These are phyloP conservation scores for Byssothecium circinans DNA, from an alignment of 2,329 filamentous ascomycete genomes.

Conservation along the genomic window DNA sequence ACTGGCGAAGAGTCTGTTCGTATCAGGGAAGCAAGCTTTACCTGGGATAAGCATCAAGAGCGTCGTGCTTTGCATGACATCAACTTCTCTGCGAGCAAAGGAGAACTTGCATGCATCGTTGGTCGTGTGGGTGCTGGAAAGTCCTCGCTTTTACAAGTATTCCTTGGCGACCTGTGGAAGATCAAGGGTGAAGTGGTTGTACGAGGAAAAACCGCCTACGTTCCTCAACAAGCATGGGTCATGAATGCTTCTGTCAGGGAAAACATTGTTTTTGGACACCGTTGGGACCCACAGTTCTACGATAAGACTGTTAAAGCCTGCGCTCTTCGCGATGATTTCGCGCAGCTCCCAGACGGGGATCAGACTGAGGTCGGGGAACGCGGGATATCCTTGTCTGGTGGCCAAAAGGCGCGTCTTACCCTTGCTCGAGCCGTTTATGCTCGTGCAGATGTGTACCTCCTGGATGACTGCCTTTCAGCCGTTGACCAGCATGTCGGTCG, in stretches of 20 bases:
- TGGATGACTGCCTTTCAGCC: conserved; percentile 92
- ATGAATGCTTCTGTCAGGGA: conserved; percentile 98
- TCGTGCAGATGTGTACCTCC: conserved; percentile 89
- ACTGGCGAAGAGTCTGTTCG: conserved; percentile 82
- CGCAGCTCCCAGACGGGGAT: conserved; percentile 89
- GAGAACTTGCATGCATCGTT: conserved; percentile 89
- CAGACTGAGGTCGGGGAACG: conserved; percentile 96
- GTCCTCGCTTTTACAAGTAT: conserved; percentile 83
- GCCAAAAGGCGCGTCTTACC: conserved; percentile 91
- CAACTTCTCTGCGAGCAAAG: conserved; percentile 85
- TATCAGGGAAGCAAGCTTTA: conserved; percentile 84
- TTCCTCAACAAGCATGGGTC: conserved; percentile 91
- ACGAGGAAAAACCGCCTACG: conserved; percentile 83
- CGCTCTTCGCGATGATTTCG: conserved; percentile 86
- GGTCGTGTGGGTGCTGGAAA: conserved; percentile 95
- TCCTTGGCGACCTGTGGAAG: conserved; percentile 93
- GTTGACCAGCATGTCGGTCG: conserved; percentile 98
- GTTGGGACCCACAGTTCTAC: conserved; percentile 92
- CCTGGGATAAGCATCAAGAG: conserved; percentile 84
- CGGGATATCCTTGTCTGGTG: conserved; percentile 92
- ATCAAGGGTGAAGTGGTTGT: conserved; percentile 79
- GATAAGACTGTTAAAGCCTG: conserved; percentile 90
- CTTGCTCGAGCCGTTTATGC: conserved; percentile 94
- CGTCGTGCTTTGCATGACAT: conserved; percentile 74
- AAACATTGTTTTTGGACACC: conserved; percentile 95